phyloP scores from a whole-genome alignment of 2,329 filamentous ascomycete genomes.

The Sarocladiaceae sp. region DNA sequence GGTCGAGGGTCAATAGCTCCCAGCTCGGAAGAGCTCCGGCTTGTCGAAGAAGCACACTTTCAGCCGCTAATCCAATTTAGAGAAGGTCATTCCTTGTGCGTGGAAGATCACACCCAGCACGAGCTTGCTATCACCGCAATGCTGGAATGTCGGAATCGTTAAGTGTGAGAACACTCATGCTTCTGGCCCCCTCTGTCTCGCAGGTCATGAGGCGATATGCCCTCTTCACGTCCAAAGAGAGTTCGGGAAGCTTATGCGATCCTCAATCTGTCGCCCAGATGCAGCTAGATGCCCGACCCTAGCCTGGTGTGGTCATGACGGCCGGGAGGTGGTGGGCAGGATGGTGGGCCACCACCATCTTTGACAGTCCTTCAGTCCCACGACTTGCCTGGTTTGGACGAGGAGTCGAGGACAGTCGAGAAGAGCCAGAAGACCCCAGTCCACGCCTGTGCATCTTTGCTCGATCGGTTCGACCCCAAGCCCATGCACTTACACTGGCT shows the following conservation, averaged over 20 bases:
- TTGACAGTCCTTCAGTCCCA: slow-evolving; percentile 2
- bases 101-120: too few species aligned
- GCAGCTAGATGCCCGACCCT: slow-evolving; percentile 5
- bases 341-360: slow-evolving; percentile 2
- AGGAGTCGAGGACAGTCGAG: too few species aligned
- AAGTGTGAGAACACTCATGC: too few species aligned
- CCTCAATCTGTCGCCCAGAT: slow-evolving; percentile 5
- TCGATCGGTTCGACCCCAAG: slow-evolving; percentile 7
- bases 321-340: slow-evolving; percentile 5
- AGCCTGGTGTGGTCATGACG: slow-evolving; percentile 9
- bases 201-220: neutral
- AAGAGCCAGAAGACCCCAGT: neutral
- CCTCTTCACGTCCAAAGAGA: neutral
- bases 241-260: slow-evolving; percentile 1
- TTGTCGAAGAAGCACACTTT: too few species aligned
- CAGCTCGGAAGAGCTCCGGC: neutral
- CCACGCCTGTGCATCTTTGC: neutral
- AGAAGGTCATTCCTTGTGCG: too few species aligned
- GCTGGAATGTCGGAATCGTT: neutral
- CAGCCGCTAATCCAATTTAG: too few species aligned
- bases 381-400: slow-evolving; percentile 3
- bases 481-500: slow-evolving; percentile 7
- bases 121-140: too few species aligned
- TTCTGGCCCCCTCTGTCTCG: neutral
- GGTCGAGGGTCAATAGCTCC: slow-evolving; percentile 1